These are phyloP conservation scores for Calonectria hongkongensis DNA, from an alignment of 2,329 filamentous ascomycete genomes.

Conservation along the genomic window DNA sequence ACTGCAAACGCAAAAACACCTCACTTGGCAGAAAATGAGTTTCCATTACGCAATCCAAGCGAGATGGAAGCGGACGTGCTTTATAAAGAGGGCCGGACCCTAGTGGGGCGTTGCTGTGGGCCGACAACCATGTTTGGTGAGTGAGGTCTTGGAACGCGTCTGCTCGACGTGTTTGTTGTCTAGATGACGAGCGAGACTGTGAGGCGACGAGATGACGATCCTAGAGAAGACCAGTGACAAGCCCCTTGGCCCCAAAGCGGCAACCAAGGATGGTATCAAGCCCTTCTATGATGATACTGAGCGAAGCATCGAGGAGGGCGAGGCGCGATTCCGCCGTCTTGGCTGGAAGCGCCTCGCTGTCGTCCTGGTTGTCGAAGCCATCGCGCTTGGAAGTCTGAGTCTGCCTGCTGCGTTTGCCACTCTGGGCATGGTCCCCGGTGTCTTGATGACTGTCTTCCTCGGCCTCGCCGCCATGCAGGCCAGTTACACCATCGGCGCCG, in stretches of 20 bases:
- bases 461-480: neutral
- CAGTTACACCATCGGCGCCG: neutral
- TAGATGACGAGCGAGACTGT: neutral
- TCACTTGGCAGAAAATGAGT: conserved; percentile 3
- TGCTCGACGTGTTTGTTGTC: conserved; percentile 3
- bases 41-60: conserved; percentile 9
- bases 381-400: conserved; percentile 3
- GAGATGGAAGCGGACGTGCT: conserved; percentile 4
- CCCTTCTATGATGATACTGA: conserved; percentile 1
- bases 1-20: neutral
- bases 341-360: conserved; percentile 3
- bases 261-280: conserved; percentile 5
- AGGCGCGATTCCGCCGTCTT: neutral
- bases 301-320: conserved; percentile 10
- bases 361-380: neutral
- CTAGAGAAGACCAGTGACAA: neutral
- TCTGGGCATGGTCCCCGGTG: neutral
- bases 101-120: conserved; percentile 11
- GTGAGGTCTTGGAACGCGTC: neutral
- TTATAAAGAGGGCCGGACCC: conserved; percentile 12
- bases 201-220: neutral
- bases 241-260: neutral
- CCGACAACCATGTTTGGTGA: conserved; percentile 3
- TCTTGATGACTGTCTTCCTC: conserved; percentile 9
- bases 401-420: conserved; percentile 1